These are phyloP conservation scores for Tylopilus felleus DNA, from an alignment of 768 basidiomycete species.

Conservation along the genomic window DNA sequence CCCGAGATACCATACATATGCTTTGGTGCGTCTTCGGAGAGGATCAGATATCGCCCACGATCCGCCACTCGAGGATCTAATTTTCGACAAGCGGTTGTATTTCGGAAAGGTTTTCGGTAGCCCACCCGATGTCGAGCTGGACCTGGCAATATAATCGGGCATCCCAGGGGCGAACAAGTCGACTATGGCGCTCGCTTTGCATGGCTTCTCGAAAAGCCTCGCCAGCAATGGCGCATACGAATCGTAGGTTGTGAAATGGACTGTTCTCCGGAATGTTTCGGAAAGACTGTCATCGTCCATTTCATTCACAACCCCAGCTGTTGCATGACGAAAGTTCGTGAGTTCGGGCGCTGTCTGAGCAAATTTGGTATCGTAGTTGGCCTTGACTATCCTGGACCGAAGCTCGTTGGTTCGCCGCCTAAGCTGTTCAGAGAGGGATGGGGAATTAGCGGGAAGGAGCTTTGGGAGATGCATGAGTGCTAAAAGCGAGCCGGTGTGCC, in stretches of 20 bases:
- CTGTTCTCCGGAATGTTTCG: constrained; percentile 9
- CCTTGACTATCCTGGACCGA: background rate
- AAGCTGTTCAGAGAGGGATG: background rate
- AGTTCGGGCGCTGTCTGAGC: constrained; percentile 6
- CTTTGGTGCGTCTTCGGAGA: constrained; percentile 5
- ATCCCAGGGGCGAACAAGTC: constrained; percentile 18
- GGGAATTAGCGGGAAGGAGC: background rate
- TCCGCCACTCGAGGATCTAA: background rate
- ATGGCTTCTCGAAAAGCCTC: constrained; percentile 4
- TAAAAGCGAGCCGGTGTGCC: background rate
- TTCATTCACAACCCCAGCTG: background rate
- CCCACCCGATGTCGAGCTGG: constrained; percentile 20
- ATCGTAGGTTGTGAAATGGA: constrained; percentile 13
- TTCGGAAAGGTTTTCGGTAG: constrained; percentile 8
- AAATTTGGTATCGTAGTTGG: constrained; percentile 5
- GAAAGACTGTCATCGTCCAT: background rate
- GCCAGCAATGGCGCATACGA: constrained; percentile 14
- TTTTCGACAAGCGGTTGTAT: constrained; percentile 1
- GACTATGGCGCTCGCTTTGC: background rate
- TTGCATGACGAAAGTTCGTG: background rate
- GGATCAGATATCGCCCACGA: background rate
- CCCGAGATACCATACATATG: background rate
- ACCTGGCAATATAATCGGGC: constrained; percentile 17
- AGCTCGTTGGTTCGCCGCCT: background rate
- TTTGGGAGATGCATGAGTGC: background rate